Evolutionary conservation across 2,329 filamentous ascomycete genomes (phyloP), one percentile per base, ranked within the genome.

Genomic region (Phyllosticta ampelicida): DNA sequence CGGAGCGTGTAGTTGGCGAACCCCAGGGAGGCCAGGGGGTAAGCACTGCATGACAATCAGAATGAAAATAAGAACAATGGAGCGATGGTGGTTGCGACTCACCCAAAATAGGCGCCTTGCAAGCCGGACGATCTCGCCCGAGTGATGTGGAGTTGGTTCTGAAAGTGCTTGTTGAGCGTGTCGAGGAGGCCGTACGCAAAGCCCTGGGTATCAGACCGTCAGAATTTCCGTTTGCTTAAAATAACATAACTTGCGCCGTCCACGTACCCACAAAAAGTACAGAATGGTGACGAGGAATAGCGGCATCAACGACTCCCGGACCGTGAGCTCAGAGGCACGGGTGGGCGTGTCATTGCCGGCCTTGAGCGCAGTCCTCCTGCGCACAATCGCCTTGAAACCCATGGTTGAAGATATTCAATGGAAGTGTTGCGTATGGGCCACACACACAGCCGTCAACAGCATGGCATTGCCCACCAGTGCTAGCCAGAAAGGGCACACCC

Each of bases 221-320:
- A 6, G 36, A 44, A n/a, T n/a, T n/a, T 21, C 18, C 10, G 19
- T 48, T 53, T 23, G n/a, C 58, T 18, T 9, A 55, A 19, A 23
- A 5, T 8, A 26, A 10, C 11, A 11, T 11, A 20, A 54, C 2
- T 26, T 49, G 20, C 23, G n/a, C 13, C 13, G 48, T n/a, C n/a
- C 67, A 75, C 80, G 81, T 67, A 75, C 80, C 82, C 82, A 85
- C 20, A 86, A 76, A 67, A 86, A 85, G 73, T 85, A 86, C 1
- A 86, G 71, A 53, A 84, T 73, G 0, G 82, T 86, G 55, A 89
- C 86, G 4, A 90, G 77, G 57, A 75, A 74, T 51, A 89, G 77
- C 2, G 86, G 86, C 63, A 80, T 80, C 56, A 89, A 76, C 11
- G 85, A 89, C 65, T 87, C 78, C 55, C 83, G 76, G 28, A 88